Evolutionary conservation across 192 early-diverging fungal genomes (phyloP).

Genomic region (Backusella macrospora): DNA sequence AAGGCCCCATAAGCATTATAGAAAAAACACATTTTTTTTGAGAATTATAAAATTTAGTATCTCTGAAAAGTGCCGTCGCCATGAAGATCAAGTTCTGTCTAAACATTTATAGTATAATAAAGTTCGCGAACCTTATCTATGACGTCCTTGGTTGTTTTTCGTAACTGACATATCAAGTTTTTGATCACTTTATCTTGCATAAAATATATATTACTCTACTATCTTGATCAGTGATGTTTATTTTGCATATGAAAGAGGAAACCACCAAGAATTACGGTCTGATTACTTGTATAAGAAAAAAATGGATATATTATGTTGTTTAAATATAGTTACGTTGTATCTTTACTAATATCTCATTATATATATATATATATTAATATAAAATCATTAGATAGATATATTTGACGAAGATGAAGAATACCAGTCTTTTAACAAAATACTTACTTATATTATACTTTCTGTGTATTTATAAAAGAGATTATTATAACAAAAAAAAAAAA

Average conservation of each 20-base stretch:
- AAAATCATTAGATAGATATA: too few species aligned
- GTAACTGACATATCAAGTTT: not conserved
- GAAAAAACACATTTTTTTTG: not conserved
- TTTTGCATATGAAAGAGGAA: not conserved
- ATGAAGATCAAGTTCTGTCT: not conserved
- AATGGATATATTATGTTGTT: not conserved
- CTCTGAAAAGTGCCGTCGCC: not conserved
- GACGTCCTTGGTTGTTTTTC: not conserved
- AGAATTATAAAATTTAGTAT: not conserved
- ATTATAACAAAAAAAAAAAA: too few species aligned
- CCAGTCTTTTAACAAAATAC: too few species aligned
- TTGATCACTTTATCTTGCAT: not conserved
- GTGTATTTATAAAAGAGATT: too few species aligned
- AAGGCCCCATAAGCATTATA: constrained; percentile 5
- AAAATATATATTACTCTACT: not conserved
- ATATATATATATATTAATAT: too few species aligned
- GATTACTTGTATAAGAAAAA: not conserved
- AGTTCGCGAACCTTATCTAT: not conserved
- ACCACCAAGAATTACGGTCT: not conserved
- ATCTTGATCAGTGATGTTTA: not conserved
- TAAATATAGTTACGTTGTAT: too few species aligned
- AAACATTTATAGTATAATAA: not conserved
- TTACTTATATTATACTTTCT: too few species aligned
- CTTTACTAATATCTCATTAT: too few species aligned
- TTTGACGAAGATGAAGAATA: too few species aligned